Evolutionary conservation across 139 green algal species (phyloP), one percentile per base, ranked within the genome.

Genomic region (Tetradesmus obliquus): DNA sequence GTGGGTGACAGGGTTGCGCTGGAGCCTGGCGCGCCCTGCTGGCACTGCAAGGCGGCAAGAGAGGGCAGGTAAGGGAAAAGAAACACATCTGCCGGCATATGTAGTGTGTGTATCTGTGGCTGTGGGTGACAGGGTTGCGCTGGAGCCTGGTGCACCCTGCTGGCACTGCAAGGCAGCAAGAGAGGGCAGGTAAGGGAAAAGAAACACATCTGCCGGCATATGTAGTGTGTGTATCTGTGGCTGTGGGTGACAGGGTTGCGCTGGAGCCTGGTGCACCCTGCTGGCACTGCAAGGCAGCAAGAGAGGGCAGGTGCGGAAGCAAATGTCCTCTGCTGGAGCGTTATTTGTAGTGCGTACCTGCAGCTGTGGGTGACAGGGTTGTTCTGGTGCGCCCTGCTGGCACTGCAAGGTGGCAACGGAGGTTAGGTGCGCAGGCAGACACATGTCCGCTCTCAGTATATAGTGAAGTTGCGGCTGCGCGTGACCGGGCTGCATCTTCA

Each of bases 221-320:
- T 9, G 8, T 66, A 9, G 57, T 66, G 1, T 66, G 57, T 45
- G 57, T 9, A 66, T 13, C 57, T 9, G 57, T 66, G 57, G 57
- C 57, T 66, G 57, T 66, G 6, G 57, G 57, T 8, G 57, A 66
- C 57, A 66, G 20, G 57, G 57, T 90, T 20, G 69, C 86, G 3
- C 53, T 90, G 45, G 86, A 90, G 86, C 69, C 86, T 57, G 69
- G 69, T 5, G 71, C 79, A 19, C 86, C 86, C 53, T 84, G 86
- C 53, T 90, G 86, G 86, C 69, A 83, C 69, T 90, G 86, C 69
- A 32, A 82, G n/a, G 74, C 74, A 82, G 74, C 74, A 45, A 32
- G 9, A 19, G 9, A 82, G 8, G 6, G 57, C 57, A 66, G 57
- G 57, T 66, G 57, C 57, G 8, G 8, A 66, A 66, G 8, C 9